Evolutionary conservation across 805 yeast genomes (phyloP), one percentile per base, ranked within the genome.

Genomic region (Lachancea sp.): DNA sequence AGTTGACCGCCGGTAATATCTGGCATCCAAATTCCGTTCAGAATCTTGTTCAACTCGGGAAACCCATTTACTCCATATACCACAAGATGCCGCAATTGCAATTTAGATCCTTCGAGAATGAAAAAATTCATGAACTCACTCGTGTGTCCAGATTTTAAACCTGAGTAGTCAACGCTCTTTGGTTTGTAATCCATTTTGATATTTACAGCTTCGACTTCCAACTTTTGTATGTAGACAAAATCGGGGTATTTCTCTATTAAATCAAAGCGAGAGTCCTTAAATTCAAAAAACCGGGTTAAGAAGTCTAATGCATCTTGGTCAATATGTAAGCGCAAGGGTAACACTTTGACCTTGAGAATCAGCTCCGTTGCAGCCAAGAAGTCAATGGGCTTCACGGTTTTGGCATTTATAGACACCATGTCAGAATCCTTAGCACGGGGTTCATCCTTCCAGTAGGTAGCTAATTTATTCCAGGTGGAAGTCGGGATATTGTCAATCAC

Each of bases 281-380:
- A 92, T 45, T 80, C 88, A 24, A 83, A 77, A 62, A 87, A 92
- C 26, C 96, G 67, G 0, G 78, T 75, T 23, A 88, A 50, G 49
- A 90, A 89, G 41, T 88, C 96, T 15, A 88, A 67, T 0, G 97
- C 85, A 54, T 90, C 97, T 58, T 92, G 98, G 60, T 92, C 97
- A 32, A 92, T 78, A 56, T 86, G 87, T 12, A 92, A 60, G 38
- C 96, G 68, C 32, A 92, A 54, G 0, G 98, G 98, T 15, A 83
- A 64, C 0, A 86, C 62, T 4, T 48, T 39, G 1, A 79, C 66
- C 19, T 69, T 63, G 34, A 86, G 45, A 2, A 75, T 63, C 16
- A 80, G 56, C 53, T 89, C 97, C 1, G 83, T 69, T 2, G 85
- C 81, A n/a, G 80, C 79, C 24, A 87, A 52, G 8, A 64, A 56